Evolutionary conservation across 2,329 filamentous ascomycete genomes (phyloP).

Genomic region (Apiospora phragmitis): DNA sequence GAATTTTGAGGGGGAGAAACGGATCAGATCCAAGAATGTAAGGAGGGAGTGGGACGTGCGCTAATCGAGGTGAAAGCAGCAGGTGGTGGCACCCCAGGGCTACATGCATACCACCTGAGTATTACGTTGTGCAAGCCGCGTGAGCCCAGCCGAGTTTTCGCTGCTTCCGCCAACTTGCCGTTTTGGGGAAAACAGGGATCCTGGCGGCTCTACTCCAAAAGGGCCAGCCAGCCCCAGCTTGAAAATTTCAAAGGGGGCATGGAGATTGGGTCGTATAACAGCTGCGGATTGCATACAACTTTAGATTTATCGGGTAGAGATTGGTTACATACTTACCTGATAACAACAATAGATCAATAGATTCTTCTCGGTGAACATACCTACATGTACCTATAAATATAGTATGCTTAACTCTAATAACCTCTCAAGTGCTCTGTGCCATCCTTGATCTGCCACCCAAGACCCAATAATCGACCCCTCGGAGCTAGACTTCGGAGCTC

Average conservation of each 20-base stretch:
- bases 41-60: background rate
- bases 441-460: background rate
- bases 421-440: background rate
- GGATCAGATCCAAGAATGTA: constrained; percentile 3
- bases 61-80: background rate
- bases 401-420: background rate
- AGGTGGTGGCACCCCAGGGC: constrained; percentile 2
- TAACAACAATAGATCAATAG: too few relatives aligned
- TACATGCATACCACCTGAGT: constrained; percentile 5
- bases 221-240: background rate
- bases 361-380: background rate
- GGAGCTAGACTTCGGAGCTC: constrained; percentile 3
- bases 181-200: background rate
- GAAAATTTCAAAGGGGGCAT: background rate
- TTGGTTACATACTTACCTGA: too few relatives aligned
- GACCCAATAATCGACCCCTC: background rate
- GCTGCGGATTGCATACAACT: background rate
- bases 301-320: background rate
- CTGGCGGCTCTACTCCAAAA: background rate
- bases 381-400: background rate
- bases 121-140: background rate
- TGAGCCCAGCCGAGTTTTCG: constrained; percentile 5
- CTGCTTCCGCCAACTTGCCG: constrained; percentile 4
- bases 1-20: background rate
- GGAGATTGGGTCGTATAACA: background rate